Evolutionary conservation across 2,329 filamentous ascomycete genomes (phyloP), one percentile per base, ranked within the genome.

Genomic region (Xenoacremonium recifei): DNA sequence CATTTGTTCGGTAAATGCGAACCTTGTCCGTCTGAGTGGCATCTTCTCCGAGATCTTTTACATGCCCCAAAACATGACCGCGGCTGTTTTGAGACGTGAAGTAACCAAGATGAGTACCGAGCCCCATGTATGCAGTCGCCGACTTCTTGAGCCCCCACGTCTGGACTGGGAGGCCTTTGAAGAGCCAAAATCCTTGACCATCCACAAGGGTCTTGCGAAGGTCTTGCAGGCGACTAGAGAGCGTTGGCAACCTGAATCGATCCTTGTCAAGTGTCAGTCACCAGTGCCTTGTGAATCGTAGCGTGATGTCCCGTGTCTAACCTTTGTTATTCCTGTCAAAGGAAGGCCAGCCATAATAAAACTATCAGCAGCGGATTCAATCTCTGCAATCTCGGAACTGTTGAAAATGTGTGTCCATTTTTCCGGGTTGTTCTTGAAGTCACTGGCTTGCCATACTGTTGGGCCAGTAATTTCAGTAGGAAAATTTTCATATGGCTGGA

Each of bases 161-260:
- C 21, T 77, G 58, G 1, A 90, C 86, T 1, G 88, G 89, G 59
- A 95, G 82, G 44, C 85, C 84, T 63, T 91, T 92, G 73, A 93
- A 92, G n/a, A 95, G 76, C 50, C 92, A 84, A 69, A 95, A 95
- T 11, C 89, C 89, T 57, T 91, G 91, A 49, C 88, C 89, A 60
- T 93, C 80, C 37, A 93, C 65, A 21, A 73, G 62, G 45, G 70
- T 65, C 6, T 61, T 47, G 17, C 69, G 66, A 3, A 70, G 54
- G 13, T 45, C 33, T 12, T 48, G 36, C 21, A 73, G 63, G 42
- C 12, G 69, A 57, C 11, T 44, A 52, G 16, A n/a, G n/a, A n/a
- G n/a, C n/a, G n/a, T n/a, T n/a, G n/a, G n/a, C n/a, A n/a, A n/a
- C n/a, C n/a, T n/a, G n/a, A n/a, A n/a, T n/a, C n/a, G n/a, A n/a